Evolutionary conservation across 768 basidiomycete species (phyloP), one percentile per base, ranked within the genome.

Genomic region (Xerocomus potaroensis): DNA sequence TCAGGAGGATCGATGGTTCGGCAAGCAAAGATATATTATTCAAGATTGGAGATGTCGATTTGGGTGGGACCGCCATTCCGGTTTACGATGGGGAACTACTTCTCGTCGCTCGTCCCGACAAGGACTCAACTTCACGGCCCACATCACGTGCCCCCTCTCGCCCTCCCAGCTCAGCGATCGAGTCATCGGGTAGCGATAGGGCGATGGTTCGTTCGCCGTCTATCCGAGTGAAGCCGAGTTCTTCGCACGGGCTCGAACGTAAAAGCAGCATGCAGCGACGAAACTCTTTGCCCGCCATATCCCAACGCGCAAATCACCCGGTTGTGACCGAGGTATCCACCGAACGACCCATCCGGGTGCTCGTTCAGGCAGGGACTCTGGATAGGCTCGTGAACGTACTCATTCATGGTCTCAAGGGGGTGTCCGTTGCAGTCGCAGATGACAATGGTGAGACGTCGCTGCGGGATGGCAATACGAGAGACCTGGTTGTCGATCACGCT

Each of bases 401-500:
- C 14, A 81, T 88, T 0, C 83, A 87, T 57, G 90, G 90, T 4
- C 69, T 91, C 16, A 80, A 80, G 39, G 82, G 82, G 26, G 80
- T 91, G 4, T 83, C 84, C 0, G 87, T 90, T 0, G 83, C 85
- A 0, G 84, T 89, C 4, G 80, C 90, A 0, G 89, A 92, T 53
- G 89, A 91, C 59, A 91, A 89, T 55, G 90, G 90, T 0, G 87
- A 91, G 63, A 88, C 86, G 70, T 81, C 87, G 0, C 64, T 91
- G 34, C 70, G 80, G 18, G 85, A 87, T 53, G 81, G 82, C 2
- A 85, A 80, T 69, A 85, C 84, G 0, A 72, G 87, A 27, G 81
- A 87, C 39, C 68, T 91, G 34, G 70, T 80, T 21, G 76, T 91
- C 12, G 89, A 91, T 67, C 76, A 80, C 36, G 69, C 59, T 2